Conservation (phyloP, 225 moss, liverwort and hornwort species). For the Ulota crispa region DNA sequence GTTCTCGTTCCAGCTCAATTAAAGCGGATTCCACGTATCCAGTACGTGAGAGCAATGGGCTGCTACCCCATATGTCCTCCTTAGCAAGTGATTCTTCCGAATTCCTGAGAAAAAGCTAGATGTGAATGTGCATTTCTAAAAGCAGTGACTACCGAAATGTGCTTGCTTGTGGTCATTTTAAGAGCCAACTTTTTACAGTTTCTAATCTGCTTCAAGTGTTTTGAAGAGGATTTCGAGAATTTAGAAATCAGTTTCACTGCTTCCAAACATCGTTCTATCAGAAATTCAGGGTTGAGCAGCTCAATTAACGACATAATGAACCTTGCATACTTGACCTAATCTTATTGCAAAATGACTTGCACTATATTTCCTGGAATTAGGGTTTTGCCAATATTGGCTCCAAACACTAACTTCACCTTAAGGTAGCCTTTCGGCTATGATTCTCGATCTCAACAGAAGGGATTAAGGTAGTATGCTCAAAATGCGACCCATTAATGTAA, state of each 20-base stretch:
- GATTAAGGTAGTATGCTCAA: not conserved
- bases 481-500: too few species aligned
- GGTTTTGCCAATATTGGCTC: not conserved
- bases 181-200: too few species aligned
- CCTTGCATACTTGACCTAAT: too few species aligned
- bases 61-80: slow-evolving; percentile 43
- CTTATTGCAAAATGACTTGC: too few species aligned
- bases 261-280: too few species aligned
- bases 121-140: slow-evolving; percentile 3
- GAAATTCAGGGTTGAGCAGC: too few species aligned
- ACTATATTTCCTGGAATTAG: not conserved
- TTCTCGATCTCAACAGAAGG: slow-evolving; percentile 11
- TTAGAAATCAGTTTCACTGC: too few species aligned
- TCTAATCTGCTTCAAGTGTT: too few species aligned
- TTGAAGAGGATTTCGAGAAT: too few species aligned
- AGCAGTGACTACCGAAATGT: not conserved
- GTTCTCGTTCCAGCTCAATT: slow-evolving; percentile 70
- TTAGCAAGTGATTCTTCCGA: slow-evolving; percentile 21
- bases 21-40: slow-evolving; percentile 79
- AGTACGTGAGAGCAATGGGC: slow-evolving; percentile 69
- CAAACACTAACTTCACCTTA: slow-evolving; percentile 26
- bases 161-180: not conserved
- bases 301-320: too few species aligned
- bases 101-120: slow-evolving; percentile 23
- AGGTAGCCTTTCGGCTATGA: slow-evolving; percentile 18